Evolutionary conservation across 176 grass and related monocot species (phyloP), one percentile per base, ranked within the genome.

Genomic region (Juncus effusus): DNA sequence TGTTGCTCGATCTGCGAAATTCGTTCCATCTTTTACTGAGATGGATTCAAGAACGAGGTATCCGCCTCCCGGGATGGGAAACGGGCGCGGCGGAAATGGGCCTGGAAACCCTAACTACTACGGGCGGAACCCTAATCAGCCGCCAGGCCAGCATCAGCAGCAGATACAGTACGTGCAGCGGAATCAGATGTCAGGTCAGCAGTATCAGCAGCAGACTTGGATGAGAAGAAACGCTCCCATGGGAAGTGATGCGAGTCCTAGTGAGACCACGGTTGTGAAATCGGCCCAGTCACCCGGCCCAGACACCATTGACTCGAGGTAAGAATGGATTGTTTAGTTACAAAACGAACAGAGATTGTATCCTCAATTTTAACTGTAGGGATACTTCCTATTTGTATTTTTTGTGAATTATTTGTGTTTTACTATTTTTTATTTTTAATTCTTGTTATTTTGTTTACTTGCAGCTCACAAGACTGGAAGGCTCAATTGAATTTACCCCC

Each of bases 401-500:
- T 4, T 40, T 40, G n/a, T 0, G 15, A 3, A 39, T 55, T 42
- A 55, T 28, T 72, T 59, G 54, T 44, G 57, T 58, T 12, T 57
- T 64, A 47, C 40, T 13, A 35, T 2, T 13, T 16, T 54, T 58
- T 75, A 47, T 77, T 28, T 47, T 68, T 28, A 28, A 28, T 28
- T 28, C 19, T 28, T 28, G 19, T 28, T 28, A 28, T 28, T 28
- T 28, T 28, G 19, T 28, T 28, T 28, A 28, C 64, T 63, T 83
- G 62, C 77, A 91, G 87, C 69, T 86, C 79, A 28, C 87, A 88
- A 78, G 82, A 91, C 73, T 96, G 87, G 92, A 96, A 88, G 60
- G 77, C 77, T 12, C 82, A 91, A 70, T 60, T 91, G 42, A 96
- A 88, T 37, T 76, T 91, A 59, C 87, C 92, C 42, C 65, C 92